Percentiles rank a stretch among this genome's conserved stretches.
phyloP scores from a whole-genome alignment of 805 yeast genomes.

The Metschnikowia corniflorae region DNA sequence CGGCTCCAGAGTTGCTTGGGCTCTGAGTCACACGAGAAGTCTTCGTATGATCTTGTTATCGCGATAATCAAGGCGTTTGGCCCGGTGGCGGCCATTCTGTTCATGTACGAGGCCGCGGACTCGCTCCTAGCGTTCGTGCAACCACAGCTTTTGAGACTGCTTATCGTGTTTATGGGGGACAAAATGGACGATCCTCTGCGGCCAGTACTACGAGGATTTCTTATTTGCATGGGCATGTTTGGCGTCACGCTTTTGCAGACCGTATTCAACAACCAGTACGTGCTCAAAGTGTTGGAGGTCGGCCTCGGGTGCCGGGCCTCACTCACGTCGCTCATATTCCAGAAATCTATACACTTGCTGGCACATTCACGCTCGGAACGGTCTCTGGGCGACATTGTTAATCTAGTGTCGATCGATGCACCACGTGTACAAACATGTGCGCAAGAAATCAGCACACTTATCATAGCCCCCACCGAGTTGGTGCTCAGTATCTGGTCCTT shows the following conservation, averaged over 20 bases:
- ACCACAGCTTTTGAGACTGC: slow-evolving; percentile 71
- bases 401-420: slow-evolving; percentile 24
- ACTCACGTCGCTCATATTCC: slow-evolving; percentile 22
- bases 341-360: slow-evolving; percentile 21
- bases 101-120: slow-evolving; percentile 23
- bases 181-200: slow-evolving; percentile 9
- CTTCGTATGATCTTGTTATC: slow-evolving; percentile 12
- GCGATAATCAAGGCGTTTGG: slow-evolving; percentile 29
- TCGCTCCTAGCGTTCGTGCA: slow-evolving; percentile 53
- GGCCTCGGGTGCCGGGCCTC: slow-evolving; percentile 42
- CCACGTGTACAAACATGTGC: slow-evolving; percentile 21
- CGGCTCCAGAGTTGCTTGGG: slow-evolving; percentile 20
- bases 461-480: slow-evolving; percentile 17
- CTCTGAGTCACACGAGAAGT: slow-evolving; percentile 3
- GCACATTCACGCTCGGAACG: slow-evolving; percentile 16
- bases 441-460: slow-evolving; percentile 17
- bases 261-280: slow-evolving; percentile 63
- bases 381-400: slow-evolving; percentile 25
- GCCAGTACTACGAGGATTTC: slow-evolving; percentile 18
- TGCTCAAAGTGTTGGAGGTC: slow-evolving; percentile 50
- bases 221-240: slow-evolving; percentile 45
- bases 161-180: slow-evolving; percentile 62
- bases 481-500: slow-evolving; percentile 20
- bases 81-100: slow-evolving; percentile 19
- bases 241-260: slow-evolving; percentile 58